Conservation (phyloP, 306 rosid genomes). For the Begonia loranthoides region DNA sequence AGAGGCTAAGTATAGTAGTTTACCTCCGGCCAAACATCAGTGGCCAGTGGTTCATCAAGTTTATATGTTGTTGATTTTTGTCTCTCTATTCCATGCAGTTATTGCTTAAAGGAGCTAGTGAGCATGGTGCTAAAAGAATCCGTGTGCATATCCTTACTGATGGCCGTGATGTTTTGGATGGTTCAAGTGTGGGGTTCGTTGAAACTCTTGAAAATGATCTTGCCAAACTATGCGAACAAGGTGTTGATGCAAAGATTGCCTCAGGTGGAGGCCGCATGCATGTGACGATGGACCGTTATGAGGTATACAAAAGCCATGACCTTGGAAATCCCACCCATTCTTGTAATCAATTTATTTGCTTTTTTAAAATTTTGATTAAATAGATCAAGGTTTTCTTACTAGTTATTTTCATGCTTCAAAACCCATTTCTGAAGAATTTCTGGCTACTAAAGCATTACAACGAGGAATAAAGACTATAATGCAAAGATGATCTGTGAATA, state of each 20-base stretch:
- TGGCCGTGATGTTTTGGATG: constrained; percentile 98
- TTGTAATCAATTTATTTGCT: too few species aligned
- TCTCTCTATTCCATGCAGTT: constrained; percentile 32
- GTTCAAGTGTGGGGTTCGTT: constrained; percentile 78
- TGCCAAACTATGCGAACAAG: constrained; percentile 51
- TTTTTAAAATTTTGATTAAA: too few species aligned
- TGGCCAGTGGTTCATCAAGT: too few species aligned
- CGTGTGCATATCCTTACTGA: constrained; percentile 91
- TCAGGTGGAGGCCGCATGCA: constrained; percentile 99
- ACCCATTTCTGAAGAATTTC: too few species aligned
- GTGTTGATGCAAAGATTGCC: constrained; percentile 80
- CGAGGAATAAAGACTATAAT: too few species aligned
- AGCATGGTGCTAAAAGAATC: constrained; percentile 66
- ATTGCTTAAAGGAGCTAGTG: constrained; percentile 76
- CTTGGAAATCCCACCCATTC: too few species aligned
- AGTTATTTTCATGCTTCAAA: too few species aligned
- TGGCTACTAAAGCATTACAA: too few species aligned
- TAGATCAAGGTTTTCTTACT: too few species aligned
- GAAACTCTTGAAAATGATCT: constrained; percentile 81
- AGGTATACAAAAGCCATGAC: constrained; percentile 27
- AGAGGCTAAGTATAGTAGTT: too few species aligned
- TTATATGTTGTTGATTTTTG: neutral
- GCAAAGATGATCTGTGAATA: too few species aligned
- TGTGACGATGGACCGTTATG: constrained; percentile 96
- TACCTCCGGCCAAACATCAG: too few species aligned